phyloP scores from a whole-genome alignment of 345 rosid genomes.

The Eucalyptus marginata region DNA sequence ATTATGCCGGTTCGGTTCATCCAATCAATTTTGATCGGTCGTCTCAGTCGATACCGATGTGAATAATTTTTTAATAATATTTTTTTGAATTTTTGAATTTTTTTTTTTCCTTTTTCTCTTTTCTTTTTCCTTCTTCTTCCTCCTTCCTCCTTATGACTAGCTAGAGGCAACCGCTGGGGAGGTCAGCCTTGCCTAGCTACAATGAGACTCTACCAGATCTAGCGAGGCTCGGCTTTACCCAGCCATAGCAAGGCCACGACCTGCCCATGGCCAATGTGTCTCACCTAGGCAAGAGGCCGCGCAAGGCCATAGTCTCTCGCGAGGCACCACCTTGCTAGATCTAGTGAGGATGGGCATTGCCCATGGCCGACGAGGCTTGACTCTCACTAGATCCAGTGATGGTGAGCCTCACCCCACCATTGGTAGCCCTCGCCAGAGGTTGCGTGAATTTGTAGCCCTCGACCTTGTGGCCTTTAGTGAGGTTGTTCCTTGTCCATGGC shows the following conservation, averaged over 20 bases:
- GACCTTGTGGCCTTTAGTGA: too few relatives aligned
- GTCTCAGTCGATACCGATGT: fast-evolving
- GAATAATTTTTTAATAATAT: too few relatives aligned
- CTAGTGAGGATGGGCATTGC: fast-evolving
- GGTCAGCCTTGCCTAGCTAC: fast-evolving
- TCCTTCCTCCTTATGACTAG: too few relatives aligned
- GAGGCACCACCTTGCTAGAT: too few relatives aligned
- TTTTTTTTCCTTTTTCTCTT: too few relatives aligned
- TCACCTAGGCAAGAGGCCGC: fast-evolving
- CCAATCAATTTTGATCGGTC: fast-evolving
- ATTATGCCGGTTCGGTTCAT: fast-evolving
- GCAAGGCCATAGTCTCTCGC: fast-evolving
- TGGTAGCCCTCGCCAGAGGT: fast-evolving
- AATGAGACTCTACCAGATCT: fast-evolving
- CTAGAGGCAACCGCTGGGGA: fast-evolving
- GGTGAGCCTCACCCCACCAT: too few relatives aligned
- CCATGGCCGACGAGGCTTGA: too few relatives aligned
- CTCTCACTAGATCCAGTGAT: fast-evolving
- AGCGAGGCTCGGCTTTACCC: fast-evolving
- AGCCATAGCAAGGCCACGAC: too few relatives aligned
- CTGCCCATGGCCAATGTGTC: too few relatives aligned
- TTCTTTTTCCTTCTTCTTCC: too few relatives aligned
- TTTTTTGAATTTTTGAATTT: too few relatives aligned
- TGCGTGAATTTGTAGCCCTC: fast-evolving
- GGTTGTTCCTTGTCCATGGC: fast-evolving